Conservation (phyloP, 2,329 filamentous ascomycete species). For the Ophiocordyceps camponoti-leonardi region DNA sequence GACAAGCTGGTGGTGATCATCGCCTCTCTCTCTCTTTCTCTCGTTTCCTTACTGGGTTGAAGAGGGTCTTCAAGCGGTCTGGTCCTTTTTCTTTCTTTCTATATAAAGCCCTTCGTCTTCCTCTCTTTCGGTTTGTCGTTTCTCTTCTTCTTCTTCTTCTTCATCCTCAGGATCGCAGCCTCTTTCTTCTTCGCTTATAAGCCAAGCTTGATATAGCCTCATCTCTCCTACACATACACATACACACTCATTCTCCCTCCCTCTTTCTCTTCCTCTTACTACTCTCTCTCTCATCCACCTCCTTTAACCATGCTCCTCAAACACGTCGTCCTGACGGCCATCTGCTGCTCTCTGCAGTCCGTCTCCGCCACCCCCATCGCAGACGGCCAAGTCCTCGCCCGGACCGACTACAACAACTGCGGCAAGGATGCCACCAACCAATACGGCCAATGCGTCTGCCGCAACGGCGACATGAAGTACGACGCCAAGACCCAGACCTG, state of each 20-base stretch:
- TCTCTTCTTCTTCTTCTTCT: neutral
- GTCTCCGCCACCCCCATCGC: neutral
- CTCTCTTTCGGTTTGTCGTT: too few relatives aligned
- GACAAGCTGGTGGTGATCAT: neutral
- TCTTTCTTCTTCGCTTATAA: too few relatives aligned
- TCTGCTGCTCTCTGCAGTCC: neutral
- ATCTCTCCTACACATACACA: neutral
- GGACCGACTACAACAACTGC: neutral
- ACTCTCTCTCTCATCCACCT: too few relatives aligned
- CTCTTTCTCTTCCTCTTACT: neutral
- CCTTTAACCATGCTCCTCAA: constrained; percentile 1
- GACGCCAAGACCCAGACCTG: constrained; percentile 1
- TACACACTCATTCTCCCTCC: too few relatives aligned
- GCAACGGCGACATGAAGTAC: neutral
- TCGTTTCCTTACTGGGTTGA: too few relatives aligned
- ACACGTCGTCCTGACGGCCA: neutral
- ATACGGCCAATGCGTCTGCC: constrained; percentile 1
- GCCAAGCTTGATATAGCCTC: too few relatives aligned
- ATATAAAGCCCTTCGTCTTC: neutral
- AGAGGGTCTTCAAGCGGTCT: neutral
- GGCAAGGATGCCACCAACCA: constrained; percentile 1
- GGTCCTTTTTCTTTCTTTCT: neutral
- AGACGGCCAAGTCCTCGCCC: neutral
- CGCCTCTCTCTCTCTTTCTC: too few relatives aligned
- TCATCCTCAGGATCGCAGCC: neutral